Conservation (phyloP, 1,284 basidiomycete genomes). For the Pulveroboletus sp. region DNA sequence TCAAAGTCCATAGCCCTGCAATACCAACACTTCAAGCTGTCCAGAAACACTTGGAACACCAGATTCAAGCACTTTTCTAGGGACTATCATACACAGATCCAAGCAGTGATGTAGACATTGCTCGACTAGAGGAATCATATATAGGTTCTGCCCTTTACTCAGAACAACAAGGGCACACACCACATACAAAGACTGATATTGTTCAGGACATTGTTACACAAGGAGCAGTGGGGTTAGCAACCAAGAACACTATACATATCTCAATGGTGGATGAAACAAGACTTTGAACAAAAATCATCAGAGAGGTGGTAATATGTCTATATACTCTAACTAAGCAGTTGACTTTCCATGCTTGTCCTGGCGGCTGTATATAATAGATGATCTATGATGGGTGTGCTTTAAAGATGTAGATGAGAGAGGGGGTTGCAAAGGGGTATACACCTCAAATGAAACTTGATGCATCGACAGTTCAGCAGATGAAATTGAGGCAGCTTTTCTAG, state of each 20-base stretch:
- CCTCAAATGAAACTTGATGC: no score
- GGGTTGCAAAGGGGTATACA: no score
- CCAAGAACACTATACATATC: not conserved
- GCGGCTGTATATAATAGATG: no score
- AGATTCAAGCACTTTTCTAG: not conserved
- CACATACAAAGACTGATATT: not conserved
- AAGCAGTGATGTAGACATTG: not conserved
- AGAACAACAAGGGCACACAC: not conserved
- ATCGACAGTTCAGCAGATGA: no score
- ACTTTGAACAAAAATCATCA: not conserved
- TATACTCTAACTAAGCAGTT: no score
- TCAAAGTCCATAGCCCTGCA: not conserved
- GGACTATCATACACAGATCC: constrained; percentile 6
- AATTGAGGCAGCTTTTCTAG: no score
- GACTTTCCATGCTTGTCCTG: no score
- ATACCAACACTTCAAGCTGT: constrained; percentile 5
- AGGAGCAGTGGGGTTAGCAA: not conserved
- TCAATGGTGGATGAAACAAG: not conserved
- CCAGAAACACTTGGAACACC: constrained; percentile 2
- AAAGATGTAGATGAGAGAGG: no score
- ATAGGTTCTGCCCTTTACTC: not conserved
- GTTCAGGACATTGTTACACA: not conserved
- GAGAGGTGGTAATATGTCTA: no score
- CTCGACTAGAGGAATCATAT: not conserved
- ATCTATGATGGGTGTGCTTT: no score